Base-by-base conservation (phyloP, 306 rosid genomes). In the Trifolium subterraneum region DNA sequence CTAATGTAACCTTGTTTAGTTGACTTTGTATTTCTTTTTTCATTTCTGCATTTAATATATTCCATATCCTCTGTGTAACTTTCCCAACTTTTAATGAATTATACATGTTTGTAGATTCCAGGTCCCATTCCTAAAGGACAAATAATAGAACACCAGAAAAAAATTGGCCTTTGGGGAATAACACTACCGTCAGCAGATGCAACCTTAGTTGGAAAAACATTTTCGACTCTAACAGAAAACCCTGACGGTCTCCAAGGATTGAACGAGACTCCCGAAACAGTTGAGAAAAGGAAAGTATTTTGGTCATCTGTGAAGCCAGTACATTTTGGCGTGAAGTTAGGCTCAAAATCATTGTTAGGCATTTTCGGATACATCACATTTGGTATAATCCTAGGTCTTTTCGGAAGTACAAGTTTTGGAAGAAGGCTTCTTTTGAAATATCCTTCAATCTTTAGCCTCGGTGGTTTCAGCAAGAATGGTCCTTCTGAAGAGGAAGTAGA, bases 171-270 rank as follows among this genome's bases (percentile, higher is more conserved):
- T 39, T 85, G 89, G 89, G 93, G 87, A 3, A 86, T 90, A 35
- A 91, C 79, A 72, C 87, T 93, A 27, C 97, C 98, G 44, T 90
- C 96, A 62, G 93, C 98, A 36, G 96, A 93, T 82, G 79, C 97
- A n/a, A 77, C 80, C 16, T 83, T 87, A 5, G 98, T 93, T 47
- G 86, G 92, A 62, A 82, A 86, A 85, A 93, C 98, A 31, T 84
- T 90, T 47, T 74, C 88, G 19, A 6, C 14, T 42, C n/a, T 42
- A 42, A 74, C 91, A 16, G 91, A 93, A 74, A 84, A 84, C 41
- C 89, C 91, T 2, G 25, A 31, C 2, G 97, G 98, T 51, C 96
- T 91, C 76, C 85, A 88, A 0, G 97, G 97, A 42, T 27, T 80
- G 72, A 80, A 86, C 44, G 96, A 93, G 87, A 83, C 79, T 45